These are phyloP conservation scores for Daldinia eschscholtzii DNA, from an alignment of 2,329 filamentous ascomycete species.

Conservation along the genomic window DNA sequence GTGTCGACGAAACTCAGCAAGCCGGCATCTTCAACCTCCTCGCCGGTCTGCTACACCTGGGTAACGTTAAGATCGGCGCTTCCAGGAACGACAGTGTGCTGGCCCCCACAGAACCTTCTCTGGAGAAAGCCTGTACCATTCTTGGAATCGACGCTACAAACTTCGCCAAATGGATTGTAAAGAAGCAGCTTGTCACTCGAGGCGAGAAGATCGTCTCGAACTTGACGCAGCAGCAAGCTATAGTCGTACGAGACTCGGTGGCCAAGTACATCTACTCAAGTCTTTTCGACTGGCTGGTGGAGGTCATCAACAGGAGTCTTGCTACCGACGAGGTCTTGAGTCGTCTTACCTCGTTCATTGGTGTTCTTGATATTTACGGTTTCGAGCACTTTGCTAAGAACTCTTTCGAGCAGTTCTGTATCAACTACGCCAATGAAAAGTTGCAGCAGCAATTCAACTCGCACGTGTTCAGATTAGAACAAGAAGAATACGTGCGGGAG, in stretches of 20 bases:
- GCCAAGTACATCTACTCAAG: constrained; percentile 99
- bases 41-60: constrained; percentile 90
- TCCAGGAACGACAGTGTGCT: constrained; percentile 90
- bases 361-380: constrained; percentile 98
- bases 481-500: constrained; percentile 96
- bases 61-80: constrained; percentile 95
- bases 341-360: constrained; percentile 90
- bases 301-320: constrained; percentile 91
- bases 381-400: constrained; percentile 99
- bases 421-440: constrained; percentile 99
- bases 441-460: constrained; percentile 99
- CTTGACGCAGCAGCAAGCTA: constrained; percentile 90
- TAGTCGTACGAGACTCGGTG: constrained; percentile 95
- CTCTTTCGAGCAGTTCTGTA: constrained; percentile 99
- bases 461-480: constrained; percentile 98
- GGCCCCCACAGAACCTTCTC: constrained; percentile 81
- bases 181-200: constrained; percentile 96
- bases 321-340: constrained; percentile 88
- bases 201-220: constrained; percentile 99
- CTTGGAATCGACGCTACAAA: constrained; percentile 87
- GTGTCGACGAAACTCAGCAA: constrained; percentile 80
- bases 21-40: constrained; percentile 89
- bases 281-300: constrained; percentile 98
- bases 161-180: constrained; percentile 98
- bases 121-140: constrained; percentile 84